Evolutionary conservation across 2,329 filamentous ascomycete genomes (phyloP).

Genomic region (Hymenoscyphus fructigenus): DNA sequence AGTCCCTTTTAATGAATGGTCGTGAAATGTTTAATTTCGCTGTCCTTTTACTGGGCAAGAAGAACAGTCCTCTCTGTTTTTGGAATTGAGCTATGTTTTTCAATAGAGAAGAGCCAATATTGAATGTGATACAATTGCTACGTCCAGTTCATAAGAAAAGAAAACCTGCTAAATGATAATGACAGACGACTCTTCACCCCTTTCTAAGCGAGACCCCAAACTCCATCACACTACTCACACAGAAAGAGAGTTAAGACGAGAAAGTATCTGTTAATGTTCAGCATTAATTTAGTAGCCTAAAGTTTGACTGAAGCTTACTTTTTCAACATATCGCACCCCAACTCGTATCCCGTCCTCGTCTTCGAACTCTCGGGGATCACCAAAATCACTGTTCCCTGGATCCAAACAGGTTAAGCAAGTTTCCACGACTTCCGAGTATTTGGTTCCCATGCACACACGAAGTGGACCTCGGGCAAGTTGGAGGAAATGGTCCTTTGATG

Average conservation of each 20-base stretch:
- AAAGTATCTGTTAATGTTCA: background rate
- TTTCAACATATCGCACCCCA: slow-evolving; percentile 27
- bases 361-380: slow-evolving; percentile 21
- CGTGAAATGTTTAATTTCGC: too few relatives aligned
- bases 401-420: slow-evolving; percentile 26
- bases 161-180: background rate
- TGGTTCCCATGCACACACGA: background rate
- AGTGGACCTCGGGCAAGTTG: background rate
- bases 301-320: slow-evolving; percentile 6
- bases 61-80: too few relatives aligned
- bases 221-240: background rate
- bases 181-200: background rate
- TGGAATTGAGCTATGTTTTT: too few relatives aligned
- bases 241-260: background rate
- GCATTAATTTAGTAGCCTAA: background rate
- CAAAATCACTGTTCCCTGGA: slow-evolving; percentile 19
- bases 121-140: too few relatives aligned
- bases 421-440: slow-evolving; percentile 1
- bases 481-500: background rate
- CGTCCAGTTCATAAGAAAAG: background rate
- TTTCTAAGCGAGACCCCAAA: background rate
- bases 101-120: too few relatives aligned
- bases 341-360: slow-evolving; percentile 24
- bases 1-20: too few relatives aligned
- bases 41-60: too few relatives aligned